phyloP scores from a whole-genome alignment of 1,139 yeast genomes.

The Protomyces pachydermus region DNA sequence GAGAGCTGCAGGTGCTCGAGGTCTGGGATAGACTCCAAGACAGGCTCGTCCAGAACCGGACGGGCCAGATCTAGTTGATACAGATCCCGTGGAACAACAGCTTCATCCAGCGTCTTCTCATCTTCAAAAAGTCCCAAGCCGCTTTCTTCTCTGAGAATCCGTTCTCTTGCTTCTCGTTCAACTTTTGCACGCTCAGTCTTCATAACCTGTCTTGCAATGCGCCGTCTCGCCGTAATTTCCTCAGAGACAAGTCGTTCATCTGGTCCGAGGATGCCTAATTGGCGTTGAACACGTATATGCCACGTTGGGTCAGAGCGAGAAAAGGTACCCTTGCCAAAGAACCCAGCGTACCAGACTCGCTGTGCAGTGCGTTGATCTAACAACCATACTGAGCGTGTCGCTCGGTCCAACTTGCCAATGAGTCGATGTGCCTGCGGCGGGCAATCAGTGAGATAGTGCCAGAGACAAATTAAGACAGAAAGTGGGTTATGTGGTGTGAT shows the following conservation, averaged over 20 bases:
- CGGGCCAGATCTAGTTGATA: slow-evolving; percentile 19
- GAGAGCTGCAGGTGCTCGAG: slow-evolving; percentile 69
- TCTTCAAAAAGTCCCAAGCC: slow-evolving; percentile 1
- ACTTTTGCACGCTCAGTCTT: slow-evolving; percentile 50
- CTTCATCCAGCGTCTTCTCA: background rate
- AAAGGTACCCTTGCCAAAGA: slow-evolving; percentile 86
- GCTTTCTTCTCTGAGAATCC: slow-evolving; percentile 31
- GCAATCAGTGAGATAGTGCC: slow-evolving; percentile 36
- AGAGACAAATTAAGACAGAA: slow-evolving; percentile 38
- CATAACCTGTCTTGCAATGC: slow-evolving; percentile 68
- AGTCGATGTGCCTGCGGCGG: slow-evolving; percentile 41
- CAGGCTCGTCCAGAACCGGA: slow-evolving; percentile 29
- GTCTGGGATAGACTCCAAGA: slow-evolving; percentile 38
- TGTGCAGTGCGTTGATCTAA: slow-evolving; percentile 48
- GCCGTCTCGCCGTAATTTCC: slow-evolving; percentile 67
- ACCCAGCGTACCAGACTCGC: slow-evolving; percentile 78
- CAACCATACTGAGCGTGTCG: slow-evolving; percentile 42
- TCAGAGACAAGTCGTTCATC: slow-evolving; percentile 52
- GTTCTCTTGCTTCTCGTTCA: slow-evolving; percentile 39
- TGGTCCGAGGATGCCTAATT: slow-evolving; percentile 44
- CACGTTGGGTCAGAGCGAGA: slow-evolving; percentile 93
- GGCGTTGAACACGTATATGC: slow-evolving; percentile 59
- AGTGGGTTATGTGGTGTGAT: slow-evolving; percentile 41
- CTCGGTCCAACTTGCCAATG: slow-evolving; percentile 29
- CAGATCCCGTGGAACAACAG: background rate